Conservation (phyloP, 2,329 filamentous ascomycete genomes). For the Aspergillus eucalypticola region DNA sequence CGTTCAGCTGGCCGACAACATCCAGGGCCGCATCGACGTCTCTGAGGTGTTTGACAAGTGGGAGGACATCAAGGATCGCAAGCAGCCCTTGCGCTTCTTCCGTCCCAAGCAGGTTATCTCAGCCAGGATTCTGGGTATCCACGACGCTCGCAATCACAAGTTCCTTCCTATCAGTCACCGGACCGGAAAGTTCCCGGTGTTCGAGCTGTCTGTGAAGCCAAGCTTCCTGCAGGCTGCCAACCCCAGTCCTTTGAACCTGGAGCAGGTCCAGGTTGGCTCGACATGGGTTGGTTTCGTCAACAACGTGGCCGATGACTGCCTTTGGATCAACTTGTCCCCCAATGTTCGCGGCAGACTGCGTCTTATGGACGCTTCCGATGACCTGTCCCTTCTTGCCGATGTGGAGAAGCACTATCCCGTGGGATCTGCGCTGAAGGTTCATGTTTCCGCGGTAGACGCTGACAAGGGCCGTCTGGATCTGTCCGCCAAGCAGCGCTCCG, state of each 20-base stretch:
- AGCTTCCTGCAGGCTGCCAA: constrained; percentile 57
- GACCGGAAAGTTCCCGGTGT: constrained; percentile 72
- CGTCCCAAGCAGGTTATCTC: constrained; percentile 68
- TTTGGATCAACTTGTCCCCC: constrained; percentile 91
- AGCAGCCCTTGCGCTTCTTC: constrained; percentile 76
- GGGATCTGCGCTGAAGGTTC: constrained; percentile 82
- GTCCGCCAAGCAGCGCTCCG: constrained; percentile 68
- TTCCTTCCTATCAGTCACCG: constrained; percentile 91
- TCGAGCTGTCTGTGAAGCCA: constrained; percentile 82
- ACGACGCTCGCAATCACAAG: constrained; percentile 85
- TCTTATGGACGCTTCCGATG: constrained; percentile 81
- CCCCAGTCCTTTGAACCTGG: constrained; percentile 66
- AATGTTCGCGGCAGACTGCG: constrained; percentile 82
- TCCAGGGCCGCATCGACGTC: constrained; percentile 89
- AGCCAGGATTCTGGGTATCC: constrained; percentile 79
- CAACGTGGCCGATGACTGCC: constrained; percentile 74
- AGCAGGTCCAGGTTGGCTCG: constrained; percentile 70
- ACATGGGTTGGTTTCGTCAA: constrained; percentile 84
- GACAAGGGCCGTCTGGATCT: constrained; percentile 78
- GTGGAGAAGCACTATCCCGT: constrained; percentile 79
- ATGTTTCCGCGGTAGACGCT: constrained; percentile 72
- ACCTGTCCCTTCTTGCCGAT: constrained; percentile 75
- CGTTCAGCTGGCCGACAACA: constrained; percentile 79
- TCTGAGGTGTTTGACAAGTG: constrained; percentile 87
- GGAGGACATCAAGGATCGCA: constrained; percentile 81